phyloP scores from a whole-genome alignment of 192 early-diverging fungal genomes.

The Podochytrium sp. region DNA sequence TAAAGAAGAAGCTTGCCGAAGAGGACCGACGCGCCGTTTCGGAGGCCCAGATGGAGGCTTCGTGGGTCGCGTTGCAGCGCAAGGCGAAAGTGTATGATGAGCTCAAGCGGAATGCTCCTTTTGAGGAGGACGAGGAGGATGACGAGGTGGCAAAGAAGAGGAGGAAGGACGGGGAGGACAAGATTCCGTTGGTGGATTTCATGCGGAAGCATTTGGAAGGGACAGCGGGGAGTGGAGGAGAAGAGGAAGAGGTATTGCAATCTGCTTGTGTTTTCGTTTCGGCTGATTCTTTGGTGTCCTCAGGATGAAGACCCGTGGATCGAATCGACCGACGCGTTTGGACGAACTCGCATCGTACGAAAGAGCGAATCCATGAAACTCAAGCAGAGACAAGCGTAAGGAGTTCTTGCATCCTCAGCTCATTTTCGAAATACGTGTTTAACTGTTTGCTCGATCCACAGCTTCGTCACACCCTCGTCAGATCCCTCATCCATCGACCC shows the following conservation, averaged over 20 bases:
- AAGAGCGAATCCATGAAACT: constrained; percentile 50
- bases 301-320: constrained; percentile 71
- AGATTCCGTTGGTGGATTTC: constrained; percentile 64
- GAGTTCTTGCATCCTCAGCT: no score
- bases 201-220: constrained; percentile 42
- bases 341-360: constrained; percentile 65
- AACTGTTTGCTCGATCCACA: no score
- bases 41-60: constrained; percentile 28
- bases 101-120: constrained; percentile 43
- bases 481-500: background rate
- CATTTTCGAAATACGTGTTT: no score
- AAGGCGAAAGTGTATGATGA: constrained; percentile 70
- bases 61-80: constrained; percentile 57
- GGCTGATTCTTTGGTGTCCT: background rate
- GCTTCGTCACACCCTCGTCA: no score
- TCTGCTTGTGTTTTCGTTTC: background rate
- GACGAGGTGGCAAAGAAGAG: constrained; percentile 1
- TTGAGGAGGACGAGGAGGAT: constrained; percentile 19
- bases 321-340: constrained; percentile 77
- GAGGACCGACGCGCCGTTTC: constrained; percentile 32
- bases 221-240: background rate
- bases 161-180: constrained; percentile 42
- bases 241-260: constrained; percentile 24
- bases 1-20: constrained; percentile 25
- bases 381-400: constrained; percentile 22